Conservation (phyloP, 768 basidiomycete genomes). For the Strobilomyces confusus region DNA sequence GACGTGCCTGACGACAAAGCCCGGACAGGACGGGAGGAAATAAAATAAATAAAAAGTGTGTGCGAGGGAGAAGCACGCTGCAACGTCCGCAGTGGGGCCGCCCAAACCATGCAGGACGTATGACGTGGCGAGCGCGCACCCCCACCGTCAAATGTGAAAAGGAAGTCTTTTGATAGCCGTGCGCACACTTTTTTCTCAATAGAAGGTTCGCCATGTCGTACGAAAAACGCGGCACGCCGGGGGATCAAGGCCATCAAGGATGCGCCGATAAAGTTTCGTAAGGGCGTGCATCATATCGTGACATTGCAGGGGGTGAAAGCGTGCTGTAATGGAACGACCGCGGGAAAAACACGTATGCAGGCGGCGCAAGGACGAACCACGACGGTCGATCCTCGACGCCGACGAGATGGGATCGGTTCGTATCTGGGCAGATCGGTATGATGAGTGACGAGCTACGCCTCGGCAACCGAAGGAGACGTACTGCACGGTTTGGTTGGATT, state of each 20-base stretch:
- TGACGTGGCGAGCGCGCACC: constrained; percentile 24
- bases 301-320: constrained; percentile 12
- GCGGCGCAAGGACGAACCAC: constrained; percentile 6
- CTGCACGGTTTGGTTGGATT: constrained; percentile 12
- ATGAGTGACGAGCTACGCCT: constrained; percentile 9
- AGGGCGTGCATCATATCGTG: constrained; percentile 21
- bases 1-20: neutral
- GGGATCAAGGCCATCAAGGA: constrained; percentile 27
- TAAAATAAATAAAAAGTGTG: neutral
- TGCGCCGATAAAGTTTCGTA: constrained; percentile 29
- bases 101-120: constrained; percentile 2
- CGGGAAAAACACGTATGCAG: constrained; percentile 11
- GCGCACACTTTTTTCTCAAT: too few relatives aligned
- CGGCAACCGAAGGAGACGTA: constrained; percentile 21
- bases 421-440: constrained; percentile 17
- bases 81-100: constrained; percentile 27
- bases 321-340: constrained; percentile 23
- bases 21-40: neutral
- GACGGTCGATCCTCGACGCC: constrained; percentile 21
- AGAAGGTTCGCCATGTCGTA: too few relatives aligned
- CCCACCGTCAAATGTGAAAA: too few relatives aligned
- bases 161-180: too few relatives aligned
- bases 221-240: constrained; percentile 21
- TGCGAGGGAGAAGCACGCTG: constrained; percentile 4
- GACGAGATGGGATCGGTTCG: constrained; percentile 6